Evolutionary conservation across 2,329 filamentous ascomycete species (phyloP), one percentile per base, ranked within the genome.

Genomic region (Fusarium tjaetaba): DNA sequence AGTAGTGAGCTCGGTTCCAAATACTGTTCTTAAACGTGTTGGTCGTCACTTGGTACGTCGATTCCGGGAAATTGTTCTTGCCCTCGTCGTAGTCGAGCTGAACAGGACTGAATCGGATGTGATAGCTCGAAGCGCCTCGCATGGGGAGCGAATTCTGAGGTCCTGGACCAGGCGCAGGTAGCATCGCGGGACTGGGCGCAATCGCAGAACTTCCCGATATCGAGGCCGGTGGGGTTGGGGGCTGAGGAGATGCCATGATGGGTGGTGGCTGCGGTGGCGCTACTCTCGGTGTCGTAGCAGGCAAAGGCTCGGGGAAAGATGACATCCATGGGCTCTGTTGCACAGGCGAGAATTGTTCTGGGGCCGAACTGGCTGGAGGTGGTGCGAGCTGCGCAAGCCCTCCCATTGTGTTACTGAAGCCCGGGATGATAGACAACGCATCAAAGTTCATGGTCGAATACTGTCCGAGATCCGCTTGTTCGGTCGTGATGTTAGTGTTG

Each of bases 1-100:
- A 89, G 74, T 89, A 92, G 77, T 93, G 91, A 2, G 90, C 90
- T 52, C 87, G 87, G 75, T 92, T 92, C 81, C 89, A 91, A 61
- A 92, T 88, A 59, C 88, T 90, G 73, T 92, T 91, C 76, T 90
- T 90, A 77, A 92, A 92, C 3, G 88, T 89, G 57, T 84, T 87
- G 5, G 88, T 91, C 60, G 85, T 85, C 7, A 83, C 80, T 20
- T 83, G 80, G 58, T 87, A 86, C 8, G 84, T 81, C n/a, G 86
- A 85, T 65, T 88, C 87, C 4, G 78, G 77, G n/a, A 82, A 81
- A 49, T 78, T 80, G 65, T 80, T 83, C 59, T 85, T 86, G 28
- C 82, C 81, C 65, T 86, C 88, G 65, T 87, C 87, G 78, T 87
- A 89, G 65, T 87, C 81, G 41, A 81, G 74, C 60, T 84, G 82